phyloP scores from a whole-genome alignment of 805 yeast species.

The Candida odintsovae region DNA sequence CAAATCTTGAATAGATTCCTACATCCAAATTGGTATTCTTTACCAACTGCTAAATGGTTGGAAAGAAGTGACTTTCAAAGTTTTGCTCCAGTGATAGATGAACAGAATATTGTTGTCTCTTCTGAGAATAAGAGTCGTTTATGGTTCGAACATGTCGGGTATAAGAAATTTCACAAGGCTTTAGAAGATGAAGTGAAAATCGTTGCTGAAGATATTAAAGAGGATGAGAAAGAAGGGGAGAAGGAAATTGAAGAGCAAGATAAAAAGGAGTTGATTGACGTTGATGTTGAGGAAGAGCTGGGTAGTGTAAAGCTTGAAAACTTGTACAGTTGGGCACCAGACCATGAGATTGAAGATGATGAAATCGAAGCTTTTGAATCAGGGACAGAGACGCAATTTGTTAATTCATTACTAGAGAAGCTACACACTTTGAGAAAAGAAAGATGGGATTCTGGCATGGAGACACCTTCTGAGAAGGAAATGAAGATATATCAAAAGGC shows the following conservation, averaged over 20 bases:
- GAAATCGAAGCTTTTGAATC: slow-evolving; percentile 42
- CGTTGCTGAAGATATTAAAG: slow-evolving; percentile 13
- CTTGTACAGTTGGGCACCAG: slow-evolving; percentile 45
- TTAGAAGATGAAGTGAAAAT: slow-evolving; percentile 5
- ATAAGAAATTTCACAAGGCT: slow-evolving; percentile 26
- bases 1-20: slow-evolving; percentile 48
- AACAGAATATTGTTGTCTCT: slow-evolving; percentile 47
- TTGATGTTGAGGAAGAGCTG: slow-evolving; percentile 5
- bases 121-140: slow-evolving; percentile 43
- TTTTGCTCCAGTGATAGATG: slow-evolving; percentile 66
- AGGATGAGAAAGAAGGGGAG: slow-evolving; percentile 3
- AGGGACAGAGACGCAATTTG: slow-evolving; percentile 36
- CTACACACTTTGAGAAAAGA: slow-evolving; percentile 45
- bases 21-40: slow-evolving; percentile 59
- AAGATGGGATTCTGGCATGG: slow-evolving; percentile 30
- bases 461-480: slow-evolving; percentile 39
- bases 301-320: slow-evolving; percentile 31
- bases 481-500: slow-evolving; percentile 35
- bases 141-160: slow-evolving; percentile 52
- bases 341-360: slow-evolving; percentile 42
- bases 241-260: background rate
- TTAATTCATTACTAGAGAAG: slow-evolving; percentile 40
- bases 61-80: slow-evolving; percentile 41
- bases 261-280: slow-evolving; percentile 1
- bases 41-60: slow-evolving; percentile 65